These are phyloP conservation scores for Schizosaccharomyces cryophilus DNA, from an alignment of 805 yeast genomes.

Conservation along the genomic window DNA sequence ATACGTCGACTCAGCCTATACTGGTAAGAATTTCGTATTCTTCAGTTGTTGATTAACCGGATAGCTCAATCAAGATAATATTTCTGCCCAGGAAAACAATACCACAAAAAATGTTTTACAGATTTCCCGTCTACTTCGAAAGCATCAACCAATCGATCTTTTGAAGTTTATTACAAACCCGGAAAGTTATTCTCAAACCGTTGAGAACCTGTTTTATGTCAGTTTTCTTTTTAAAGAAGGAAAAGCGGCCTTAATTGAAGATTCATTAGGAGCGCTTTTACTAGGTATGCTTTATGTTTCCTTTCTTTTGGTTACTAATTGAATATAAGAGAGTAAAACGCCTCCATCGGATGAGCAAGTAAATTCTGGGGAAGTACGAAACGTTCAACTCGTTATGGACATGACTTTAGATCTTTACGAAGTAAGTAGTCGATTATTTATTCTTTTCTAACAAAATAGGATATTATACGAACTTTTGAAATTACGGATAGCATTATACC, in stretches of 20 bases:
- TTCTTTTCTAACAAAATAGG: constrained; percentile 2
- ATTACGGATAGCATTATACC: constrained; percentile 34
- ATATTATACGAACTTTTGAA: constrained; percentile 26
- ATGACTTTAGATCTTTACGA: not conserved
- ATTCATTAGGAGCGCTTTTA: constrained; percentile 13
- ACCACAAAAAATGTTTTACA: not conserved
- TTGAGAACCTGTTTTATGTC: constrained; percentile 63
- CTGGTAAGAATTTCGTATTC: not conserved
- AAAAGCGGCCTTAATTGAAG: constrained; percentile 29
- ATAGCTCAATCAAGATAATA: not conserved
- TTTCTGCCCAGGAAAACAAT: not conserved
- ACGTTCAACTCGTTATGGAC: not conserved
- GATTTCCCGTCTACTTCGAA: constrained; percentile 30
- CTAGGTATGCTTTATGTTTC: not conserved
- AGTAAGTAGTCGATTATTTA: not conserved
- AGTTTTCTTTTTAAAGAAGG: constrained; percentile 64
- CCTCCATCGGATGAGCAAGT: not conserved
- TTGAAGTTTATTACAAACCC: constrained; percentile 55
- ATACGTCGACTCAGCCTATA: not conserved
- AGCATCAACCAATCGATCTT: constrained; percentile 22
- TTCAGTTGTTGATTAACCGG: too few relatives aligned
- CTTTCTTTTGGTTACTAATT: not conserved
- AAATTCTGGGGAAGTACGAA: not conserved
- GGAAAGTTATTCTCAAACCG: constrained; percentile 44
- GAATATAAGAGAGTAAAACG: not conserved